Percentiles rank a stretch among this genome's conserved stretches.
Evolutionary conservation across 257 asterid species (phyloP).

Genomic region (Asclepias syriaca): DNA sequence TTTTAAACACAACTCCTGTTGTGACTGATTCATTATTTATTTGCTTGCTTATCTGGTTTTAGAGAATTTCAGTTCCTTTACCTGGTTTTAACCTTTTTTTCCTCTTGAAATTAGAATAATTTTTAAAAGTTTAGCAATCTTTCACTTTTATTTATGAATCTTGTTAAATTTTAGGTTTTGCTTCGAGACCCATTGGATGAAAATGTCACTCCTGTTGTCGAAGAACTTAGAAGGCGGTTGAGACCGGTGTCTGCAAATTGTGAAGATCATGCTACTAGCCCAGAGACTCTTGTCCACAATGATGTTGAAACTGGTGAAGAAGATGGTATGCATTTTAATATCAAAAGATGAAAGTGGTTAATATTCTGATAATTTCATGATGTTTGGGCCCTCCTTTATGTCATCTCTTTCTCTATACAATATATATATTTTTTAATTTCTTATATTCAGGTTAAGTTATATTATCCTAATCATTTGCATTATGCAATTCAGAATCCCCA

Average conservation of each 20-base stretch:
- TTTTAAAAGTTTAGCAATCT: neutral
- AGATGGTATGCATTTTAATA: conserved; percentile 48
- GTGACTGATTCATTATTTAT: neutral
- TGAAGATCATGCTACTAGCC: conserved; percentile 58
- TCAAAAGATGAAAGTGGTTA: neutral
- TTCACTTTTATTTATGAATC: neutral
- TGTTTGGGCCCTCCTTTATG: neutral
- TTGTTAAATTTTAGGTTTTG: conserved; percentile 42
- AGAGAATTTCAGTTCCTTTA: neutral
- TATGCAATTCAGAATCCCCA: conserved; percentile 61
- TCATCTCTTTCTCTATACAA: too few relatives aligned
- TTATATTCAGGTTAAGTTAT: neutral
- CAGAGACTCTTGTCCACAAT: conserved; percentile 36
- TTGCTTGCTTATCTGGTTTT: neutral
- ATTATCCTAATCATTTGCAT: conserved; percentile 18
- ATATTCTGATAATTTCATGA: conserved; percentile 1
- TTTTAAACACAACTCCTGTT: neutral
- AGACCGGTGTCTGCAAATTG: conserved; percentile 40
- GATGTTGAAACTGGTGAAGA: conserved; percentile 75
- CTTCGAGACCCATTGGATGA: conserved; percentile 80
- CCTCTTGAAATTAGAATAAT: neutral
- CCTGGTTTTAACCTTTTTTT: neutral
- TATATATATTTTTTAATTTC: conserved; percentile 3
- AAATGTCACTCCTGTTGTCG: conserved; percentile 70
- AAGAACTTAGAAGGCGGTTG: conserved; percentile 75